Evolutionary conservation across 2,329 filamentous ascomycete species (phyloP), one percentile per base, ranked within the genome.

Genomic region (Monilinia aucupariae): DNA sequence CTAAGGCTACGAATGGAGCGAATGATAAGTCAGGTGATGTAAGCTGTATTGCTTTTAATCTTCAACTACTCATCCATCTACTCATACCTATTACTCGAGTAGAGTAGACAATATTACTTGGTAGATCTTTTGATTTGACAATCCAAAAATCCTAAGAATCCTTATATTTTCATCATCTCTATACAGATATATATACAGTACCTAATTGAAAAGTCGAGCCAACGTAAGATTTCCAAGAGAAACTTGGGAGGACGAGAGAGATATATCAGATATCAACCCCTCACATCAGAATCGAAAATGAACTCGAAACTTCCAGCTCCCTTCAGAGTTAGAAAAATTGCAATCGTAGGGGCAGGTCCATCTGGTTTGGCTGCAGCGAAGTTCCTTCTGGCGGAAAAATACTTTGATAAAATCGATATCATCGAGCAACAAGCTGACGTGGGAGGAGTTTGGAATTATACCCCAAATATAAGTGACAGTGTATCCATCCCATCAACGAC

Each of bases 371-470:
- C 88, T 32, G 85, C 88, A 30, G 91, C 91, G 60, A 94, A 91
- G 80, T 92, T 92, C 71, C 80, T 97, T 22, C 74, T 83, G 13
- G 90, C 88, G 0, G 91, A 89, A 70, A 88, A 80, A 71, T 79
- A 73, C 1, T 94, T 94, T 71, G 77, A 85, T 15, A 82, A 79
- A 37, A 86, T 97, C 64, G 83, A 86, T 64, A 76, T 97, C 47
- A 96, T 89, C 71, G 94, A 97, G 75, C 91, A 96, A 75, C 86
- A 91, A 68, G 78, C 81, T 51, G 81, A 84, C 54, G 83, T 89
- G 8, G 93, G 92, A 63, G 93, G 94, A 2, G 84, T 94, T 12
- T 97, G 93, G 93, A 88, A 91, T 71, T 92, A 96, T 82, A 66
- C 77, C 79, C 34, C 75, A 74, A 64, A 80, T 75, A 62, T 76